Percentiles rank a stretch among this genome's conserved stretches.
Evolutionary conservation across 2,329 filamentous ascomycete genomes (phyloP).

Genomic region (Alternaria brassicae): DNA sequence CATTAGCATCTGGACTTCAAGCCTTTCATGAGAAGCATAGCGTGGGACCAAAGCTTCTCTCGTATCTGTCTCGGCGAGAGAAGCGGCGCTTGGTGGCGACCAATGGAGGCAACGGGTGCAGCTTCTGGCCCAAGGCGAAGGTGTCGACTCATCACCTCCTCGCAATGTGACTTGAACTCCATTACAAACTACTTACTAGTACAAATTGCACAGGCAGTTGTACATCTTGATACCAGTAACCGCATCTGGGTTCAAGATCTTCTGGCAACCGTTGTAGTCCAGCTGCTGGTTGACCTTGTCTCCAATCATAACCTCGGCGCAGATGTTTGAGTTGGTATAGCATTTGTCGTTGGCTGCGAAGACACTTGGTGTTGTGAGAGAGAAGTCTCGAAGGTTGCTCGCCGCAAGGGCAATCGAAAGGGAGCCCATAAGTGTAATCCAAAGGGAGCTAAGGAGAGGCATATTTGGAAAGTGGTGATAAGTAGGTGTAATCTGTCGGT

Average conservation of each 20-base stretch:
- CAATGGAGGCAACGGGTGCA: too few relatives aligned
- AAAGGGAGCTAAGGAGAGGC: not conserved
- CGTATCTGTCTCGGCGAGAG: too few relatives aligned
- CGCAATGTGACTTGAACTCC: too few relatives aligned
- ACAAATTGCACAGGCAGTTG: constrained; percentile 4
- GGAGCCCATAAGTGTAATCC: not conserved
- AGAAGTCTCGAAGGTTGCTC: not conserved
- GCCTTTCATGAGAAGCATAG: not conserved
- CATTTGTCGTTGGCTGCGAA: not conserved
- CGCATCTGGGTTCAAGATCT: not conserved
- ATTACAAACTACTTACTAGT: not conserved
- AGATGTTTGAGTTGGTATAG: not conserved
- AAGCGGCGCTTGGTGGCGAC: too few relatives aligned
- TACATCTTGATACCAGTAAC: constrained; percentile 1
- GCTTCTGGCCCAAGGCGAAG: too few relatives aligned
- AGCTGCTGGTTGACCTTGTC: not conserved
- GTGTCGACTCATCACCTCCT: not conserved
- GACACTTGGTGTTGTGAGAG: not conserved
- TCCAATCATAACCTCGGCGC: constrained; percentile 7
- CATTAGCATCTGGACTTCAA: not conserved
- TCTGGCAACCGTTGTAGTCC: not conserved
- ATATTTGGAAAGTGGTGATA: too few relatives aligned
- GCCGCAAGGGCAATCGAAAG: not conserved
- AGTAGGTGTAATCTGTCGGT: too few relatives aligned
- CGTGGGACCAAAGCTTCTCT: too few relatives aligned